Evolutionary conservation across 148 eudicot species (phyloP).

Genomic region (Cornus kousa): DNA sequence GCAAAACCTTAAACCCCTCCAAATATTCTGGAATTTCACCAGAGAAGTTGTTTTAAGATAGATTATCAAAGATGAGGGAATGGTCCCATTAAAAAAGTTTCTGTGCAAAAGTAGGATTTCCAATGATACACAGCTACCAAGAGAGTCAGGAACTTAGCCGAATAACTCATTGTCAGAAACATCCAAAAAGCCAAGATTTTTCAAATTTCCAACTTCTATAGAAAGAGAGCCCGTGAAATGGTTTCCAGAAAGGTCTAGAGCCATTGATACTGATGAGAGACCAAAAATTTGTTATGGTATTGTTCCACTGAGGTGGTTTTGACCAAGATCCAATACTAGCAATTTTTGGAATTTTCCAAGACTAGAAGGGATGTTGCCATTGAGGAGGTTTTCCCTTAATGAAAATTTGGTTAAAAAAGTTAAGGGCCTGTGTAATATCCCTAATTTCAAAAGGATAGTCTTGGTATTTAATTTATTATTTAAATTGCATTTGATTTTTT

Average conservation of each 20-base stretch:
- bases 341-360: slow-evolving; percentile 25
- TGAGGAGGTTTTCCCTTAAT: slow-evolving; percentile 14
- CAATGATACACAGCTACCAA: slow-evolving; percentile 21
- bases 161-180: slow-evolving; percentile 22
- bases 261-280: slow-evolving; percentile 3
- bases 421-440: too few relatives aligned
- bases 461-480: too few relatives aligned
- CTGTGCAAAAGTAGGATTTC: slow-evolving; percentile 4
- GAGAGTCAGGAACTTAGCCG: slow-evolving; percentile 24
- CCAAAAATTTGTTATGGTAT: slow-evolving; percentile 22
- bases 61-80: slow-evolving; percentile 25
- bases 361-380: slow-evolving; percentile 35
- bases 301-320: slow-evolving; percentile 25
- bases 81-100: slow-evolving; percentile 31
- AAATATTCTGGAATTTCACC: slow-evolving; percentile 29
- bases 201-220: slow-evolving; percentile 23
- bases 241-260: slow-evolving; percentile 17
- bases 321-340: slow-evolving; percentile 1
- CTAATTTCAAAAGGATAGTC: too few relatives aligned
- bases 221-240: slow-evolving; percentile 24
- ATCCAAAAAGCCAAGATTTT: slow-evolving; percentile 13
- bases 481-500: too few relatives aligned
- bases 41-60: slow-evolving; percentile 34
- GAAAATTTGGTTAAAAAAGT: slow-evolving; percentile 7
- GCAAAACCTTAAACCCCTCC: not conserved